Evolutionary conservation across 2,329 filamentous ascomycete species (phyloP).

Genomic region (Penicillium sp.): DNA sequence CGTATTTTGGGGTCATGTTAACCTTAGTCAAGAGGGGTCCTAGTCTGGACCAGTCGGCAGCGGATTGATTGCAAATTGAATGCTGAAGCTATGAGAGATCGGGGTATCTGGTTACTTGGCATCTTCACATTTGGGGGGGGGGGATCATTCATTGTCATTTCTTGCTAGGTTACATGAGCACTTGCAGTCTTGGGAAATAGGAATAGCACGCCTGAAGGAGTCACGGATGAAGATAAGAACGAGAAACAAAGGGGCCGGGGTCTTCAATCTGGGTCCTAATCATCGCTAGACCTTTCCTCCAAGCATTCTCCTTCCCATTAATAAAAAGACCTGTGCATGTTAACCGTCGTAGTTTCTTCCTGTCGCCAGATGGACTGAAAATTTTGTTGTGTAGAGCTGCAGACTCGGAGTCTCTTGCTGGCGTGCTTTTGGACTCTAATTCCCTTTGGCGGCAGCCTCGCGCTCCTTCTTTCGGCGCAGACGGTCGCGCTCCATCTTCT

Average conservation of each 20-base stretch:
- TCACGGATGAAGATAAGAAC: background rate
- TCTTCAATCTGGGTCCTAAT: background rate
- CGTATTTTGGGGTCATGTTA: background rate
- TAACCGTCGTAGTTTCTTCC: background rate
- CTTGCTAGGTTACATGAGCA: background rate
- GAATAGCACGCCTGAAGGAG: background rate
- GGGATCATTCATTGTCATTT: background rate
- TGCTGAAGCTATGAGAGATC: background rate
- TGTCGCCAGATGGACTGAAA: too few species aligned
- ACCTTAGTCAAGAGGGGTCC: conserved; percentile 4
- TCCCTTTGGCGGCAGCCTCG: conserved; percentile 20
- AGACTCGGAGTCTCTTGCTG: background rate
- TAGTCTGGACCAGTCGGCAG: background rate
- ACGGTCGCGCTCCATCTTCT: conserved; percentile 65
- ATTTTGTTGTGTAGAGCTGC: background rate
- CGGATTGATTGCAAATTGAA: background rate
- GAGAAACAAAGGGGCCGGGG: background rate
- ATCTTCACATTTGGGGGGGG: background rate
- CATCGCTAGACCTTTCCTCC: background rate
- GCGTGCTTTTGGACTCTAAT: background rate
- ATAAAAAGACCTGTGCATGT: background rate
- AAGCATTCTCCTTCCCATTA: background rate
- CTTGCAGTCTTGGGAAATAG: too few species aligned
- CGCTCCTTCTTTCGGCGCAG: conserved; percentile 57
- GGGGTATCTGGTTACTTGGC: background rate